Conservation (phyloP, 805 yeast genomes). For the Cephaloascus albidus region DNA sequence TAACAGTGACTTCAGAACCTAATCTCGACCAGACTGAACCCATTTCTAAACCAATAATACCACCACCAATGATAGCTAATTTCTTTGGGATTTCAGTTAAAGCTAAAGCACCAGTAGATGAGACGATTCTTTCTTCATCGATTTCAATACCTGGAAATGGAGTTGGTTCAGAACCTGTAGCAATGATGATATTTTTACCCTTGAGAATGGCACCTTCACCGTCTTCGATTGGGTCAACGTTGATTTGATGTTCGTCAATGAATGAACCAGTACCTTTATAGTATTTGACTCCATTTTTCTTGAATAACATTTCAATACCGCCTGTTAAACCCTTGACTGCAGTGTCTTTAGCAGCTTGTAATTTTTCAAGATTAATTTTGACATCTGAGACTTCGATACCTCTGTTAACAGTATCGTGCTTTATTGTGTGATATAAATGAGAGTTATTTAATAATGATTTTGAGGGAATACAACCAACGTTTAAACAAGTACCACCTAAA, state of each 20-base stretch:
- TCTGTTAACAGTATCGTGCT: constrained; percentile 74
- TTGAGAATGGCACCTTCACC: constrained; percentile 60
- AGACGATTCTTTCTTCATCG: constrained; percentile 94
- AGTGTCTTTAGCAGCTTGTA: constrained; percentile 88
- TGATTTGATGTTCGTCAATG: constrained; percentile 66
- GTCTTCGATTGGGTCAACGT: constrained; percentile 83
- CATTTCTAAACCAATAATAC: constrained; percentile 99
- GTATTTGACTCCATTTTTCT: constrained; percentile 91
- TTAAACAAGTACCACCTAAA: constrained; percentile 96
- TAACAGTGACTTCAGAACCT: constrained; percentile 90
- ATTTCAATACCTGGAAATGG: constrained; percentile 97
- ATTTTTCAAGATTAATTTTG: constrained; percentile 60
- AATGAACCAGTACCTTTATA: constrained; percentile 91
- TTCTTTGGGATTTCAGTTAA: constrained; percentile 88
- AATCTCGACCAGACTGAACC: constrained; percentile 95
- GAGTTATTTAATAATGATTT: constrained; percentile 93
- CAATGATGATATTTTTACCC: constrained; percentile 86
- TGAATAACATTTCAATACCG: constrained; percentile 91
- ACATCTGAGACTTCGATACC: constrained; percentile 87
- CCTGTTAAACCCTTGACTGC: constrained; percentile 85
- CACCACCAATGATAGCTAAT: constrained; percentile 94
- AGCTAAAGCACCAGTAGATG: constrained; percentile 87
- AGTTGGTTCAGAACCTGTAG: constrained; percentile 97
- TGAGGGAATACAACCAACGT: constrained; percentile 99
- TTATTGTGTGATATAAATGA: constrained; percentile 81